phyloP scores from a whole-genome alignment of 345 rosid genomes.

The Arabis hirsuta region DNA sequence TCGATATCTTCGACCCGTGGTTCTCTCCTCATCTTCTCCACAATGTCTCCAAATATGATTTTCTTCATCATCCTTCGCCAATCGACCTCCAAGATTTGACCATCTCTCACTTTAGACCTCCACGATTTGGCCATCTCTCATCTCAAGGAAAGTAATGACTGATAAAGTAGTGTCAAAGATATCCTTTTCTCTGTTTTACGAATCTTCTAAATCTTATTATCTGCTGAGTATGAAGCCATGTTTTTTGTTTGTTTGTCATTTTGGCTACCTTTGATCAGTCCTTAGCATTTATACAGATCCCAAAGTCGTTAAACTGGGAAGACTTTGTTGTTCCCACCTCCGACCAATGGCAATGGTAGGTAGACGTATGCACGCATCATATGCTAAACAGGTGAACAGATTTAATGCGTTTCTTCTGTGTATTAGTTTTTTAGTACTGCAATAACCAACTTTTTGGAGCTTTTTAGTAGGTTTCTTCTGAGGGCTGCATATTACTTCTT shows the following conservation, averaged over 20 bases:
- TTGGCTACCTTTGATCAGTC: constrained; percentile 30
- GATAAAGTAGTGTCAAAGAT: constrained; percentile 78
- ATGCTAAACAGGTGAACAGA: constrained; percentile 69
- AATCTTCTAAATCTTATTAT: constrained; percentile 9
- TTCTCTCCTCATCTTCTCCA: too few relatives aligned
- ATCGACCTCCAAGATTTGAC: too few relatives aligned
- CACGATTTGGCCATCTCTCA: too few relatives aligned
- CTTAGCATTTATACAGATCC: constrained; percentile 85
- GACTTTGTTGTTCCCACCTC: constrained; percentile 55
- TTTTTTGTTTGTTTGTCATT: constrained; percentile 7
- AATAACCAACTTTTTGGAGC: background rate
- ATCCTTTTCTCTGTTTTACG: constrained; percentile 54
- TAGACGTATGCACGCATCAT: constrained; percentile 60
- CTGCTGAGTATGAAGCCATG: constrained; percentile 17
- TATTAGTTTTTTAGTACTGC: background rate
- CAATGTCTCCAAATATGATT: too few relatives aligned
- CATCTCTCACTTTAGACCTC: too few relatives aligned
- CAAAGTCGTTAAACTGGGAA: constrained; percentile 78
- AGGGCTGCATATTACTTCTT: constrained; percentile 90
- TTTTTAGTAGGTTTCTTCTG: constrained; percentile 72
- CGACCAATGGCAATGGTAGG: constrained; percentile 75
- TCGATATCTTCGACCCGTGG: too few relatives aligned
- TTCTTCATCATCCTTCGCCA: too few relatives aligned
- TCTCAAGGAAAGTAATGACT: too few relatives aligned
- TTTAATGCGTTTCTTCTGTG: background rate